These are phyloP conservation scores for Naganishia cerealis DNA, from an alignment of 1,284 basidiomycete species.

Conservation along the genomic window DNA sequence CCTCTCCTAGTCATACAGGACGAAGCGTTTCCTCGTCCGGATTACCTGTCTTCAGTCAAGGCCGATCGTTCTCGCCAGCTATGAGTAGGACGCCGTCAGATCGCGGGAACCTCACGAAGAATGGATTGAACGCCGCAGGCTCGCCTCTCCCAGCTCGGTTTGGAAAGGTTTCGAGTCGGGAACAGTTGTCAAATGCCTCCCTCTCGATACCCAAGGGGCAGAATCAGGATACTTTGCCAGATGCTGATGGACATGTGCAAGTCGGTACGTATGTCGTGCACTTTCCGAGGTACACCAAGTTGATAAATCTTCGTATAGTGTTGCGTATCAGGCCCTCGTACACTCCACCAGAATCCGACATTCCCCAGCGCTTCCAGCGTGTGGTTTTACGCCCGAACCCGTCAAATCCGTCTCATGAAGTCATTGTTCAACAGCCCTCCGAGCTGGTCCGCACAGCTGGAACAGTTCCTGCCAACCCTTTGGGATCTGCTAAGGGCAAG, in stretches of 20 bases:
- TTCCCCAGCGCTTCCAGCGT: conserved; percentile 90
- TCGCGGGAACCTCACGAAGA: background rate
- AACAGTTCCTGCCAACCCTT: background rate
- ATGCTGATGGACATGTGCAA: conserved; percentile 23
- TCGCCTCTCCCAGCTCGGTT: conserved; percentile 18
- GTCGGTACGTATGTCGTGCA: conserved; percentile 19
- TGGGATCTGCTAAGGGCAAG: conserved; percentile 62
- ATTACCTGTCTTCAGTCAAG: conserved; percentile 10
- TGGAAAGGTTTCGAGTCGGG: conserved; percentile 11
- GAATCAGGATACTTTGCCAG: background rate
- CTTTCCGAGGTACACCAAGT: background rate
- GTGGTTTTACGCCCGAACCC: conserved; percentile 71
- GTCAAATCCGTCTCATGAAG: conserved; percentile 61
- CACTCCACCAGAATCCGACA: conserved; percentile 73
- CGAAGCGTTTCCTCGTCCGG: conserved; percentile 23
- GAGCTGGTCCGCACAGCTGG: conserved; percentile 21
- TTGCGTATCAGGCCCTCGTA: conserved; percentile 89
- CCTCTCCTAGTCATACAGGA: background rate
- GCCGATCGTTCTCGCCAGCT: conserved; percentile 12
- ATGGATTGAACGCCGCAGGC: background rate
- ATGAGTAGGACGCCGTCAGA: background rate
- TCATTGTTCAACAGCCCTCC: conserved; percentile 65
- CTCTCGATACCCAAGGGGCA: background rate
- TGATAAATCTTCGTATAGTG: conserved; percentile 58
- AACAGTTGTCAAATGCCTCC: background rate